Conservation (phyloP, 208 protist genomes). For the Leishmania martiniquensis region DNA sequence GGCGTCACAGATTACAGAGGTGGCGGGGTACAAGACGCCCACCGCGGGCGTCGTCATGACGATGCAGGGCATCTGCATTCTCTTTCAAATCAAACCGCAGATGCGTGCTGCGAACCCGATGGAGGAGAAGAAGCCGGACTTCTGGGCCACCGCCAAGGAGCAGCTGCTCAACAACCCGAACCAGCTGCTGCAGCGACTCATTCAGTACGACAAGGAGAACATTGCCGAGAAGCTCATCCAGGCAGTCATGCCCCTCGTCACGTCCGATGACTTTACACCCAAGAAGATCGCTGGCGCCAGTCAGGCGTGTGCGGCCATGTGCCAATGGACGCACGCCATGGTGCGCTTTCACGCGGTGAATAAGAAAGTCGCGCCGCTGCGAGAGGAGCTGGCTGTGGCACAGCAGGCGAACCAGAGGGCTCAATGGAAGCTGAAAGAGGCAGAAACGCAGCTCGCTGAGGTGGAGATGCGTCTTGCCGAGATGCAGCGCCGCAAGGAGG, state of each 20-base stretch:
- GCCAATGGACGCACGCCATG: conserved; percentile 98
- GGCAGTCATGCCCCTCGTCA: conserved; percentile 93
- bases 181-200: conserved; percentile 91
- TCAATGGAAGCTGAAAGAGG: conserved; percentile 88
- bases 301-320: conserved; percentile 98
- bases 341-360: conserved; percentile 97
- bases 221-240: conserved; percentile 95
- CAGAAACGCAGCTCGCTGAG: conserved; percentile 88
- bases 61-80: conserved; percentile 98
- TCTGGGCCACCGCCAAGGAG: conserved; percentile 95
- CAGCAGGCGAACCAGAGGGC: conserved; percentile 94
- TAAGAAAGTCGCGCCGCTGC: conserved; percentile 95
- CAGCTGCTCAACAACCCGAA: conserved; percentile 93
- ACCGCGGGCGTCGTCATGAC: conserved; percentile 97
- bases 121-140: conserved; percentile 96
- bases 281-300: conserved; percentile 95
- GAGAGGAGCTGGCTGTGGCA: conserved; percentile 86
- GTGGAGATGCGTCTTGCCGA: conserved; percentile 93
- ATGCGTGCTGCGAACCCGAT: conserved; percentile 96
- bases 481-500: conserved; percentile 94
- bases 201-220: conserved; percentile 97
- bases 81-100: conserved; percentile 96
- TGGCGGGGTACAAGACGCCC: conserved; percentile 96
- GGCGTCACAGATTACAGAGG: conserved; percentile 96
- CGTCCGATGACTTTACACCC: conserved; percentile 95